A percentile compares a stretch with the other conserved stretches of the same genome.
Conservation (phyloP, 169 alveolate genomes). For the Eimeria necatrix region DNA sequence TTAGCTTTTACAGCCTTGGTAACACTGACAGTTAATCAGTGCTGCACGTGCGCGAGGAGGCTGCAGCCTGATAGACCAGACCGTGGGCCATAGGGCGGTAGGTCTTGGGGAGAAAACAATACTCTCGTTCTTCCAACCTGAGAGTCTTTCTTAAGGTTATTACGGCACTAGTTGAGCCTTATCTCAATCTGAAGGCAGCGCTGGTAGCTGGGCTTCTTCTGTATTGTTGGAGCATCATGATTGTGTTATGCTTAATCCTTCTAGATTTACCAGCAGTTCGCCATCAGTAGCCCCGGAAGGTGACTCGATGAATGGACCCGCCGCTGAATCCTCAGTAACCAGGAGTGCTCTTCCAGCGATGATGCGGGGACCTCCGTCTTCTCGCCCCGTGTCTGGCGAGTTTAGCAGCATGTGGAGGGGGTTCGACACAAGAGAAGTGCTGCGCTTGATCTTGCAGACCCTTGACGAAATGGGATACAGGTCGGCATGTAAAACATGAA, state of each 20-base stretch:
- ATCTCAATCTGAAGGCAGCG: too few relatives aligned
- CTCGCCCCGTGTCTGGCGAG: constrained; percentile 12
- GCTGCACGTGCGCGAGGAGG: constrained; percentile 56
- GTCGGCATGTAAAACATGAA: not conserved
- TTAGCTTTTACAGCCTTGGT: not conserved
- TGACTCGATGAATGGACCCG: not conserved
- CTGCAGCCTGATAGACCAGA: constrained; percentile 73
- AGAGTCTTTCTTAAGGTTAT: not conserved
- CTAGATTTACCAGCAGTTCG: constrained; percentile 4
- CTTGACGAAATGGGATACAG: constrained; percentile 73
- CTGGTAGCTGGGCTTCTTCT: too few relatives aligned
- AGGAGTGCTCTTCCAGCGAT: too few relatives aligned
- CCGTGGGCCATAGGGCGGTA: not conserved
- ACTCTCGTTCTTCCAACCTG: constrained; percentile 18
- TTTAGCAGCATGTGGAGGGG: constrained; percentile 60
- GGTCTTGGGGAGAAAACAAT: not conserved
- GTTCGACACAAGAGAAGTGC: constrained; percentile 60
- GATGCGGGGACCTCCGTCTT: not conserved
- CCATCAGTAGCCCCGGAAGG: not conserved
- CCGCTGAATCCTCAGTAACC: too few relatives aligned
- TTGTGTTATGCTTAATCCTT: not conserved
- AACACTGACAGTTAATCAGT: constrained; percentile 1
- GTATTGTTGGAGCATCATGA: constrained; percentile 5
- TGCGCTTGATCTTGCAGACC: constrained; percentile 46
- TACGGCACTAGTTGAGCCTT: too few relatives aligned